Evolutionary conservation across 2,329 filamentous ascomycete genomes (phyloP), one percentile per base, ranked within the genome.

Genomic region (Aspergillus piperis): DNA sequence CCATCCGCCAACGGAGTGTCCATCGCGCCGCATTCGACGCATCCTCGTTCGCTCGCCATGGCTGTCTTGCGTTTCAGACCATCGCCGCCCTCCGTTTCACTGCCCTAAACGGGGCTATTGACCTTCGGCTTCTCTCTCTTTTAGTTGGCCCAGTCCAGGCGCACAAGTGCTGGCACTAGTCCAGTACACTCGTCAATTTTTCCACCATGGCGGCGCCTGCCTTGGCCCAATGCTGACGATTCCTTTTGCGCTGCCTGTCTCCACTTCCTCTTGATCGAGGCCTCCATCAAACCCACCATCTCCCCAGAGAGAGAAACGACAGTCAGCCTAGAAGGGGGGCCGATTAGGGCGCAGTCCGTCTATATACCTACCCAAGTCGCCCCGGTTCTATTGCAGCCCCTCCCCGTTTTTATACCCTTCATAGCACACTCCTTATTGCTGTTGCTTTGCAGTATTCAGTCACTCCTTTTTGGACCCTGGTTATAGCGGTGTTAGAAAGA

Each of bases 71-170:
- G 47, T 50, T 50, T 50, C 47, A 50, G 47, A 27, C 23, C 21
- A 25, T 15, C 44, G 51, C 15, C 38, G 52, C 52, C 52, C 38
- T 44, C 52, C 39, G 38, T 47, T 42, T 55, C 23, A 30, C 53
- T 55, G 53, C 53, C 41, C 53, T 55, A 55, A 55, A 23, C 53
- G 53, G 53, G 53, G 36, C 53, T 54, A 55, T 55, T 17, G 39
- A 55, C 32, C 32, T 44, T 55, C 39, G 53, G 42, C 53, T 36
- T 36, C 38, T 42, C 53, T 36, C 11, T 32, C 25, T 41, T 23
- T 44, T 47, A 54, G 53, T 47, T 15, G 39, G 32, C 21, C 53
- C 27, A 42, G 30, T 42, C 39, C 39, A 30, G 19, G 19, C 41
- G 41, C 41, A 44, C 52, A 41, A 23, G 52, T 17, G 13, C 23